Evolutionary conservation across 495 filamentous ascomycete species (phyloP).

Genomic region (Chaetomium cochliodes): DNA sequence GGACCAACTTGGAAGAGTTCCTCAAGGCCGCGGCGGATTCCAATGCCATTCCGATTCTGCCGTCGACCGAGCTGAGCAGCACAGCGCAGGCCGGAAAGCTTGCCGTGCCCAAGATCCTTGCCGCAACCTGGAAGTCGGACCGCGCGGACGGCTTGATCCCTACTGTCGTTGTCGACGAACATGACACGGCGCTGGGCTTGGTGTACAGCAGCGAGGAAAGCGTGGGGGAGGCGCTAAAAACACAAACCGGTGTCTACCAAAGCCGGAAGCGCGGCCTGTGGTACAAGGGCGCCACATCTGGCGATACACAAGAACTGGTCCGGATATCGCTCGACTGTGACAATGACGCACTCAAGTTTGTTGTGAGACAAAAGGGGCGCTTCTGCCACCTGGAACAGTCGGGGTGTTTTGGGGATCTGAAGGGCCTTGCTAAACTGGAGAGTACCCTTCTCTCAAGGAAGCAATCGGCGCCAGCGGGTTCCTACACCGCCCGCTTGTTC

Average conservation of each 20-base stretch:
- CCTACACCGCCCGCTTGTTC: slow-evolving; percentile 91
- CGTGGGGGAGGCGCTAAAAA: slow-evolving; percentile 78
- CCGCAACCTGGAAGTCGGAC: slow-evolving; percentile 71
- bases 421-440: slow-evolving; percentile 77
- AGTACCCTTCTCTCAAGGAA: slow-evolving; percentile 80
- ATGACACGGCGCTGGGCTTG: slow-evolving; percentile 78
- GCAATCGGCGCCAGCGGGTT: slow-evolving; percentile 75
- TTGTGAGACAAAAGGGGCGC: slow-evolving; percentile 83
- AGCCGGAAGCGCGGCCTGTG: slow-evolving; percentile 91
- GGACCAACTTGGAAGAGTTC: slow-evolving; percentile 50
- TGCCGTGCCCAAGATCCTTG: slow-evolving; percentile 65
- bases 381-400: slow-evolving; percentile 94
- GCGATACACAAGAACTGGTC: slow-evolving; percentile 86
- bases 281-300: slow-evolving; percentile 95
- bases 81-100: slow-evolving; percentile 58
- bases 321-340: slow-evolving; percentile 87
- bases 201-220: slow-evolving; percentile 94
- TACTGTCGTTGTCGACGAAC: slow-evolving; percentile 85
- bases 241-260: slow-evolving; percentile 91
- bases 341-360: slow-evolving; percentile 83
- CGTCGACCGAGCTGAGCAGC: slow-evolving; percentile 66
- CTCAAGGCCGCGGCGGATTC: slow-evolving; percentile 53
- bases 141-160: slow-evolving; percentile 79
- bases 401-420: slow-evolving; percentile 85
- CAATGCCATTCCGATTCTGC: slow-evolving; percentile 75